These are phyloP conservation scores for Cylindrodendrum hubeiense DNA, from an alignment of 2,329 filamentous ascomycete genomes.

Conservation along the genomic window DNA sequence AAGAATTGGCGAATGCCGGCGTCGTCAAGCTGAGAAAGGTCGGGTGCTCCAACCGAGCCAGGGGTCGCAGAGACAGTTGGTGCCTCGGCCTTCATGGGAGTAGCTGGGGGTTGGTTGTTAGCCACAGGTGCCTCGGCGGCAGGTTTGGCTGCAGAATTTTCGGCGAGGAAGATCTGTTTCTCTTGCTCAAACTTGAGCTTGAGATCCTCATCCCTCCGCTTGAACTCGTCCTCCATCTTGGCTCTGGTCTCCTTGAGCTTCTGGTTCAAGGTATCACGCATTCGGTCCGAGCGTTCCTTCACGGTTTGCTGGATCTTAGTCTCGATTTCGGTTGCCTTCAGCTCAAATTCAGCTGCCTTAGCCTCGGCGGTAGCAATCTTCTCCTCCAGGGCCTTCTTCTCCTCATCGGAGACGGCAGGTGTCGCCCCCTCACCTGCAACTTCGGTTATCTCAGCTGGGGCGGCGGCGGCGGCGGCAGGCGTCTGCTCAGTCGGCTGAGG, in stretches of 20 bases:
- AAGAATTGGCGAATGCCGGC: slow-evolving; percentile 69
- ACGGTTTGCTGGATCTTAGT: slow-evolving; percentile 70
- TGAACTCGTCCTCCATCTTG: slow-evolving; percentile 64
- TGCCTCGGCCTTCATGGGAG: slow-evolving; percentile 55
- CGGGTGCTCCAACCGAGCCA: slow-evolving; percentile 49
- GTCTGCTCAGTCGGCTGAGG: slow-evolving; percentile 48
- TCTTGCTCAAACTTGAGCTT: slow-evolving; percentile 73
- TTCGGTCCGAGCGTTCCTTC: slow-evolving; percentile 75
- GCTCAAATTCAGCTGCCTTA: slow-evolving; percentile 73
- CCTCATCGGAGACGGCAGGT: slow-evolving; percentile 62
- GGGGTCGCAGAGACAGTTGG: slow-evolving; percentile 52
- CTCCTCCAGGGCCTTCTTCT: slow-evolving; percentile 72
- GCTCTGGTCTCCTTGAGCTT: slow-evolving; percentile 76
- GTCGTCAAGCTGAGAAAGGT: slow-evolving; percentile 65
- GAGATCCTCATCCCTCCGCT: slow-evolving; percentile 65
- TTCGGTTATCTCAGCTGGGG: slow-evolving; percentile 30
- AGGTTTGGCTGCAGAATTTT: slow-evolving; percentile 53
- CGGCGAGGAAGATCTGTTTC: slow-evolving; percentile 71
- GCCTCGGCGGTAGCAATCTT: slow-evolving; percentile 71
- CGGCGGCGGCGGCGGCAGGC: slow-evolving; percentile 10
- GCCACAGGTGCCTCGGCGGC: slow-evolving; percentile 36
- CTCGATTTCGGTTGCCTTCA: slow-evolving; percentile 74
- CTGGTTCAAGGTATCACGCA: slow-evolving; percentile 76
- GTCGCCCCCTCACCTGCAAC: slow-evolving; percentile 30
- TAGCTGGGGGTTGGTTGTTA: slow-evolving; percentile 45